phyloP scores from a whole-genome alignment of 371 early-diverging fungal genomes.

The Apophysomyces elegans region DNA sequence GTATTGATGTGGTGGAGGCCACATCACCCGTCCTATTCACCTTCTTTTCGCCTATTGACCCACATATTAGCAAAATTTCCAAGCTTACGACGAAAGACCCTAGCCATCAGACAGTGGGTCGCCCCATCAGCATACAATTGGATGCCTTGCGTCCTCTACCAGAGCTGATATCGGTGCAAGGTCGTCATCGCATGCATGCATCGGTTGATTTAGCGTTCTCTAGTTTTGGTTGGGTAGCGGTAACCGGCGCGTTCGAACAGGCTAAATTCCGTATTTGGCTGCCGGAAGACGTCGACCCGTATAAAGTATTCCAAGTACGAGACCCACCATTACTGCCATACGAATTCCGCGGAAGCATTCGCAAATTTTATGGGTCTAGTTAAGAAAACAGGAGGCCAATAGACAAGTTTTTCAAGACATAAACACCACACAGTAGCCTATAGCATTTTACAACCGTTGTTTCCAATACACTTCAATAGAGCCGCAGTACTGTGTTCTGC shows the following conservation, averaged over 20 bases:
- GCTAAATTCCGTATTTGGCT: conserved; percentile 58
- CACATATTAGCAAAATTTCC: conserved; percentile 62
- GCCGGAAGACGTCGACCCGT: conserved; percentile 47
- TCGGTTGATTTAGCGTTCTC: conserved; percentile 66
- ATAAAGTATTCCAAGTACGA: conserved; percentile 50
- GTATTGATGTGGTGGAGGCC: conserved; percentile 64
- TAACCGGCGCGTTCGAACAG: conserved; percentile 56
- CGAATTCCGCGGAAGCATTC: conserved; percentile 56
- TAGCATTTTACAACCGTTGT: not conserved
- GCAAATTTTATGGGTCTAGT: conserved; percentile 55
- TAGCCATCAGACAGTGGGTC: conserved; percentile 13
- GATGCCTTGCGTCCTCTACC: conserved; percentile 31
- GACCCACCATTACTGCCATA: conserved; percentile 66
- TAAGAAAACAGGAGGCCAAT: not conserved
- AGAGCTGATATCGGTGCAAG: conserved; percentile 37
- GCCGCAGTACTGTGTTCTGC: too few relatives aligned
- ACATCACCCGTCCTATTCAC: conserved; percentile 58
- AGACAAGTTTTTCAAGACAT: not conserved
- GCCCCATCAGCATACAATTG: conserved; percentile 16
- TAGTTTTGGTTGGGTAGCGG: conserved; percentile 71
- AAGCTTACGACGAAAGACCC: conserved; percentile 39
- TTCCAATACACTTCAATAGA: not conserved
- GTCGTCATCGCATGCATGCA: conserved; percentile 53
- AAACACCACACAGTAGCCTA: not conserved
- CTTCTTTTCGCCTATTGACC: conserved; percentile 56